Base-by-base conservation (phyloP, 2,329 filamentous ascomycete species). In the Myriosclerotinia scirpicola region DNA sequence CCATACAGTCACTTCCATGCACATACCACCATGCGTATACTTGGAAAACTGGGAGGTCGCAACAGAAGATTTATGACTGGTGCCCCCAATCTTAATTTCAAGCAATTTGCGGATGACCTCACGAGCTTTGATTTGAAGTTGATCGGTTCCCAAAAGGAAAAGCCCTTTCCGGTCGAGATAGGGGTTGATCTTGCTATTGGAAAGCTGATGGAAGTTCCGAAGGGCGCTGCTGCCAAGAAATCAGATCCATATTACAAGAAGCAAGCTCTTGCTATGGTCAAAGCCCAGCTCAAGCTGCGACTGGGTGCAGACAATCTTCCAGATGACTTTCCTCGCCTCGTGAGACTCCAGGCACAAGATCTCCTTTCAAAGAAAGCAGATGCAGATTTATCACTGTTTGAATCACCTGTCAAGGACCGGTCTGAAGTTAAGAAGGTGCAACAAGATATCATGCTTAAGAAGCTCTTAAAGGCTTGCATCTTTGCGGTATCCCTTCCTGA, bases 1-100 rank as follows among this genome's bases (percentile, higher is more conserved):
- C 95, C 95, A 0, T 97, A 99, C 78, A 97, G 91, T 73, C 96
- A 99, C 77, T 97, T 97, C 78, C 94, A 98, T 75, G 92, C 96
- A 0, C 95, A 99, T 76, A 98, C 95, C 0, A 98, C 95, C 0
- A 96, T 99, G 89, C 85, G 95, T 55, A 99, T 99, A 67, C 84
- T 99, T 2, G 95, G 95, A 17, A 99, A 99, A 78, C 85, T 99
- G 15, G 95, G 96, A 55, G 95, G 95, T 9, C 88, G 95, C 36
- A 99, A 99, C 74, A 84, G 96, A 46, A 97, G 96, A 75, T 99
- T 97, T 77, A 89, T 98, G 81, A 97, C 91, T 7, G 91, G 93
- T 58, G 91, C 94, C 2, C 89, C 94, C 7, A 87, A 89, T n/a
- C 85, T 99, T 15, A 84, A 87, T 1, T 98, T 91, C 78, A 89